Evolutionary conservation across 306 rosid genomes (phyloP).

Genomic region (Gleditsia sinensis): DNA sequence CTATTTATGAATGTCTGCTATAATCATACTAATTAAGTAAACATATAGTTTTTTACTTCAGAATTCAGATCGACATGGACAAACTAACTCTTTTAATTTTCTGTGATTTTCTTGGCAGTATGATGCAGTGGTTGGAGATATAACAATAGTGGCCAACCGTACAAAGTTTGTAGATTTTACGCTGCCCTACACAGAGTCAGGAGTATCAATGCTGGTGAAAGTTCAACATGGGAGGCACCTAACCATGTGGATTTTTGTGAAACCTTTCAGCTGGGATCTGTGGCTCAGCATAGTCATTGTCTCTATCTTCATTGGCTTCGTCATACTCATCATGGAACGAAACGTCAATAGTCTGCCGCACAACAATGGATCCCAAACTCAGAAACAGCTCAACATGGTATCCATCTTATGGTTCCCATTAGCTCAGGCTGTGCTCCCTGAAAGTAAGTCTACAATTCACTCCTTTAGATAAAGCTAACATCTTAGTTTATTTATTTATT

Average conservation of each 20-base stretch:
- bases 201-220: conserved; percentile 31
- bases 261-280: conserved; percentile 44
- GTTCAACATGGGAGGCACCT: conserved; percentile 18
- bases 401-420: conserved; percentile 41
- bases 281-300: conserved; percentile 35
- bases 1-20: too few species aligned
- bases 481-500: too few species aligned
- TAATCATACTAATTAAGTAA: too few species aligned
- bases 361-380: not conserved
- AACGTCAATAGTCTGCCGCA: conserved; percentile 8
- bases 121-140: conserved; percentile 42
- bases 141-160: conserved; percentile 38
- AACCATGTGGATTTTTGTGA: conserved; percentile 42
- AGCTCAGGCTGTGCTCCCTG: conserved; percentile 39
- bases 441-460: conserved; percentile 35
- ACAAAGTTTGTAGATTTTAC: conserved; percentile 36
- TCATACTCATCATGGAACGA: conserved; percentile 41
- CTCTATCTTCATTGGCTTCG: conserved; percentile 28
- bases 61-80: too few species aligned
- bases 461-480: too few species aligned
- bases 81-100: too few species aligned
- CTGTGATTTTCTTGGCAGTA: too few species aligned
- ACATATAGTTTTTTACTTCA: too few species aligned
- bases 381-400: not conserved
- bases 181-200: conserved; percentile 34